Conservation (phyloP, 495 filamentous ascomycete genomes). For the Diplogelasinospora grovesii region DNA sequence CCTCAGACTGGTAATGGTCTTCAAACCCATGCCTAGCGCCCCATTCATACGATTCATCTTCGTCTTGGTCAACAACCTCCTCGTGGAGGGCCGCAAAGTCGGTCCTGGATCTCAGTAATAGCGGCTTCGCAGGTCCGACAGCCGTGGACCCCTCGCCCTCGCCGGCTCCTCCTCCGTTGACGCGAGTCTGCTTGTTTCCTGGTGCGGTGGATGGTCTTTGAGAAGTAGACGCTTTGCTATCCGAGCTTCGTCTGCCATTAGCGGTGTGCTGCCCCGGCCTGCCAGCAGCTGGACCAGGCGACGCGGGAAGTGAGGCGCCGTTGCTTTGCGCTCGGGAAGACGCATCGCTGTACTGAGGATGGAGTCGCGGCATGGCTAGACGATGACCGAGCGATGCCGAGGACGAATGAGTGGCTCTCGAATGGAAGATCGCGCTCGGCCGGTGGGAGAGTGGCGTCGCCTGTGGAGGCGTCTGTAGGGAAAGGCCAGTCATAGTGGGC, state of each 20-base stretch:
- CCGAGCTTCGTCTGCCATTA: constrained; percentile 9
- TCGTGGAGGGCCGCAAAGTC: constrained; percentile 55
- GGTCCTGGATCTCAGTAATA: constrained; percentile 63
- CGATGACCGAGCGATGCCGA: constrained; percentile 12
- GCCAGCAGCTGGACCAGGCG: constrained; percentile 2
- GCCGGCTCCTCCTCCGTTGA: constrained; percentile 3
- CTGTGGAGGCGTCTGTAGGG: constrained; percentile 13
- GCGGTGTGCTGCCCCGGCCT: constrained; percentile 1
- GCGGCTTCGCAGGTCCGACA: constrained; percentile 42
- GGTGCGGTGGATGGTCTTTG: constrained; percentile 29
- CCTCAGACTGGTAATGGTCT: constrained; percentile 62
- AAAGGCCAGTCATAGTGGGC: constrained; percentile 26
- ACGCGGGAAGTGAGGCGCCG: constrained; percentile 1
- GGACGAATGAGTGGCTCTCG: constrained; percentile 8
- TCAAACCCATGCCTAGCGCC: constrained; percentile 62
- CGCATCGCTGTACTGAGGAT: constrained; percentile 16
- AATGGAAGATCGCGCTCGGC: constrained; percentile 9
- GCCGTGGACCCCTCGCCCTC: constrained; percentile 21
- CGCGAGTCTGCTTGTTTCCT: constrained; percentile 14
- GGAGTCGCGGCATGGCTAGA: constrained; percentile 19
- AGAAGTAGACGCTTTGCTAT: constrained; percentile 6
- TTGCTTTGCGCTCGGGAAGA: constrained; percentile 5
- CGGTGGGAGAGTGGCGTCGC: constrained; percentile 11
- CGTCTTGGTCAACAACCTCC: constrained; percentile 28
- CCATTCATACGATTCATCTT: constrained; percentile 40